Base-by-base conservation (phyloP, 148 eudicot species). In the Dianthus caryophyllus region DNA sequence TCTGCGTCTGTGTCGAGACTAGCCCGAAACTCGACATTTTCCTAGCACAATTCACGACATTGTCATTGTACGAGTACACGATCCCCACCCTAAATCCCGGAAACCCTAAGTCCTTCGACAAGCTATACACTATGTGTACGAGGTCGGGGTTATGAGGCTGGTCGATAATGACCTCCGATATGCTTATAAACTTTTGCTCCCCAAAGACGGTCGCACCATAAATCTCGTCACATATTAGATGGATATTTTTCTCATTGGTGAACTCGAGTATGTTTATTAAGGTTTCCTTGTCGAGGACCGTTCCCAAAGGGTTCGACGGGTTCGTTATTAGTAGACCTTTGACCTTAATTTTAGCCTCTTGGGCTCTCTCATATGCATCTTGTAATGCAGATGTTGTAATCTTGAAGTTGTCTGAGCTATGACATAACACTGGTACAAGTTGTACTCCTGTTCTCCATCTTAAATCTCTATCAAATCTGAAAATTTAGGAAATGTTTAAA, bases 21-120 rank as follows among this genome's bases (percentile, higher is more conserved):
- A 85, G 80, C 0, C 83, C 87, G 29, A 85, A 85, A 66, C 87
- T 83, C 9, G 87, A 85, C 87, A 85, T 85, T 33, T 78, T 81
- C 25, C 81, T 78, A 17, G 87, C 85, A 62, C 80, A 75, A 20
- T 68, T 43, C 2, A 83, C 78, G 4, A 85, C 78, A 12, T 71
- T 48, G 6, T 83, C 79, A 11, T 85, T 85, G 73, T 83, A 78
- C 5, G 90, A 85, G 61, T 85, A 85, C 38, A 85, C 85, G 12
- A 83, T 79, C 14, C 87, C 87, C 0, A 85, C 81, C 22, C 87
- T 76, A 49, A 85, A 85, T 1, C 86, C 86, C 0, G 86, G 86
- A 47, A 85, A 80, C 10, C 89, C 86, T 58, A 85, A 50, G 50
- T 85, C 83, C 20, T 85, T 85, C 0, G 86, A 82, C 0, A 85